Evolutionary conservation across 306 rosid genomes (phyloP).

Genomic region (Citrullus mucosospermus): DNA sequence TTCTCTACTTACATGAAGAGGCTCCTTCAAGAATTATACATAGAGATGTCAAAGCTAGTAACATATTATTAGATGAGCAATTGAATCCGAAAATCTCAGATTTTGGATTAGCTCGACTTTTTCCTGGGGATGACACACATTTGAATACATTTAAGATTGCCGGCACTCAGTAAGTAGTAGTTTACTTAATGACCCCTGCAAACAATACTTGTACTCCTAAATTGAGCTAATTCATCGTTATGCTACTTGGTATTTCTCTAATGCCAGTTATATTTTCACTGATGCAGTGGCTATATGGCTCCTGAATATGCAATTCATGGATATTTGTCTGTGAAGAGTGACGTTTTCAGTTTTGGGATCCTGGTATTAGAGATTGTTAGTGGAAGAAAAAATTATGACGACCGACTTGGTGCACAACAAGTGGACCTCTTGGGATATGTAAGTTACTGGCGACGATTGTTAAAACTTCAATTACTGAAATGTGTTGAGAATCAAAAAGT

Average conservation of each 20-base stretch:
- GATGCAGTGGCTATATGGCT: conserved; percentile 79
- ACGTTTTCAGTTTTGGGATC: conserved; percentile 80
- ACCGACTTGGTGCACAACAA: conserved; percentile 34
- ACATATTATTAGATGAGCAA: conserved; percentile 62
- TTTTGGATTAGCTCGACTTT: conserved; percentile 82
- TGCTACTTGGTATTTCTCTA: neutral
- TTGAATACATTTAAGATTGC: conserved; percentile 67
- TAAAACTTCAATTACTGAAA: neutral
- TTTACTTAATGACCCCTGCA: conserved; percentile 1
- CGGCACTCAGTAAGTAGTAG: conserved; percentile 78
- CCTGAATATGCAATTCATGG: conserved; percentile 90
- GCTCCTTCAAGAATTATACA: conserved; percentile 82
- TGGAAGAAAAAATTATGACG: conserved; percentile 62
- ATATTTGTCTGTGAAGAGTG: conserved; percentile 70
- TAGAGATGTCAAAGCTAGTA: conserved; percentile 86
- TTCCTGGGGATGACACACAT: conserved; percentile 91
- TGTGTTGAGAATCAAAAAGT: neutral
- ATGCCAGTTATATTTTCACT: neutral
- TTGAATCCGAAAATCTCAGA: conserved; percentile 77
- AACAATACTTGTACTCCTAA: neutral
- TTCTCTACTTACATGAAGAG: conserved; percentile 77
- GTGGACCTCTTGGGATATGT: conserved; percentile 70
- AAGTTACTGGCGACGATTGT: conserved; percentile 20
- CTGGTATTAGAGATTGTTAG: conserved; percentile 72
- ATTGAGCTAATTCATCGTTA: neutral